Percentiles rank a stretch among this genome's conserved stretches.
phyloP scores from a whole-genome alignment of 1,284 basidiomycete species.

The Trametes hirsuta region DNA sequence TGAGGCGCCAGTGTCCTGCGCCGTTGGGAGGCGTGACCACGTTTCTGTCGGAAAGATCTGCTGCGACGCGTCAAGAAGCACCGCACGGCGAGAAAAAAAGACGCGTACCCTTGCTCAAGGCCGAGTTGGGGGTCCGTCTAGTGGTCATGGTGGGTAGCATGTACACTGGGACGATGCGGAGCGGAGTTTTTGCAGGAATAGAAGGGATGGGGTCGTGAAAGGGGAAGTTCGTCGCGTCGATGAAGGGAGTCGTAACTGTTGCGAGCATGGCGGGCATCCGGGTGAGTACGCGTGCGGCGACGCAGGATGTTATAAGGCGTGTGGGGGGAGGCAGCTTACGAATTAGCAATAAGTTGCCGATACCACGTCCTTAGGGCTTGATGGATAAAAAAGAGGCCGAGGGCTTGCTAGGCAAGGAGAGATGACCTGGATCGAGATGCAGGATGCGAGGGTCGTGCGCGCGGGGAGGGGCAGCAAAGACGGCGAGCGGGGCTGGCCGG shows the following conservation, averaged over 20 bases:
- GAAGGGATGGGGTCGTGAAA: slow-evolving; percentile 31
- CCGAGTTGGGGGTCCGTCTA: slow-evolving; percentile 32
- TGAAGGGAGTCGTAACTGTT: slow-evolving; percentile 57
- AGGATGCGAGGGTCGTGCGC: slow-evolving; percentile 28
- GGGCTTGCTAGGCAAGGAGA: slow-evolving; percentile 53
- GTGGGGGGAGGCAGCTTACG: slow-evolving; percentile 42
- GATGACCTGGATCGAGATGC: slow-evolving; percentile 29
- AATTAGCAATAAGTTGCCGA: slow-evolving; percentile 63
- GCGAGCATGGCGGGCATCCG: slow-evolving; percentile 55
- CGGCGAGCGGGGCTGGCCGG: slow-evolving; percentile 25
- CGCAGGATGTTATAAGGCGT: slow-evolving; percentile 22
- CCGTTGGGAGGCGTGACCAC: slow-evolving; percentile 29
- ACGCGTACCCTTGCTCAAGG: slow-evolving; percentile 32
- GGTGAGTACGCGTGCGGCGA: slow-evolving; percentile 32
- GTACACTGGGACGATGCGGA: slow-evolving; percentile 17
- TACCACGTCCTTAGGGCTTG: slow-evolving; percentile 48
- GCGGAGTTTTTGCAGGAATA: slow-evolving; percentile 41
- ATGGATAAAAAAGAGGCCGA: slow-evolving; percentile 50
- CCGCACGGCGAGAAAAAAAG: not conserved
- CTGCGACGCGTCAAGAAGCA: slow-evolving; percentile 21
- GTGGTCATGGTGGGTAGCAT: slow-evolving; percentile 32
- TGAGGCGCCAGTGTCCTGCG: slow-evolving; percentile 59
- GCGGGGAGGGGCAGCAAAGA: slow-evolving; percentile 22
- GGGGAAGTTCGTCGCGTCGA: slow-evolving; percentile 43
- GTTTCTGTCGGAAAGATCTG: slow-evolving; percentile 17